Evolutionary conservation across 345 rosid genomes (phyloP).

Genomic region (Murraya koenigii): DNA sequence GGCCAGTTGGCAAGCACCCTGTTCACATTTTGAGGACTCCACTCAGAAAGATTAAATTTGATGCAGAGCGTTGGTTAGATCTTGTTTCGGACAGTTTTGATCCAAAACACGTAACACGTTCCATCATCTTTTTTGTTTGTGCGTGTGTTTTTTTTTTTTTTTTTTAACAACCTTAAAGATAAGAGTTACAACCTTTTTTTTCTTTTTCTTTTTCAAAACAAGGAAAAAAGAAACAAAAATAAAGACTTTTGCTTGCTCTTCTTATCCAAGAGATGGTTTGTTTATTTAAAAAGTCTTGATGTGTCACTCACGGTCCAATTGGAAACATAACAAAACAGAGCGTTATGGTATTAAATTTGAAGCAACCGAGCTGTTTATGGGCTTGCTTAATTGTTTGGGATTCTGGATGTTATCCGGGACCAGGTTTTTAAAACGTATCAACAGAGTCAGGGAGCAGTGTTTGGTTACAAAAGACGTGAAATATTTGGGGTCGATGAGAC

Average conservation of each 20-base stretch:
- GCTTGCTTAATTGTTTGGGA: not conserved
- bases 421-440: not conserved
- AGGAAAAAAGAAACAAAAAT: not conserved
- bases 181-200: not conserved
- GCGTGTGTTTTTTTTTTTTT: not conserved
- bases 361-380: not conserved
- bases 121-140: not conserved
- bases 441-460: not conserved
- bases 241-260: not conserved
- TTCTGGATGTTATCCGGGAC: not conserved
- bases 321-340: not conserved
- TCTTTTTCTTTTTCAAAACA: not conserved
- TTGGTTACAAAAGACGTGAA: not conserved
- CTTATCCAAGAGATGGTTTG: not conserved
- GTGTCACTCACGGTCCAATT: not conserved
- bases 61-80: constrained; percentile 4
- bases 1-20: constrained; percentile 6
- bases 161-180: constrained; percentile 7
- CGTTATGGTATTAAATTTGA: not conserved
- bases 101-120: constrained; percentile 2
- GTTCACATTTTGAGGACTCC: not conserved
- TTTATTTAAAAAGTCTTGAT: not conserved
- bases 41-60: not conserved
- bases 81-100: constrained; percentile 7
- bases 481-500: not conserved